phyloP scores from a whole-genome alignment of 768 basidiomycete species.

The Boletellus sp. region DNA sequence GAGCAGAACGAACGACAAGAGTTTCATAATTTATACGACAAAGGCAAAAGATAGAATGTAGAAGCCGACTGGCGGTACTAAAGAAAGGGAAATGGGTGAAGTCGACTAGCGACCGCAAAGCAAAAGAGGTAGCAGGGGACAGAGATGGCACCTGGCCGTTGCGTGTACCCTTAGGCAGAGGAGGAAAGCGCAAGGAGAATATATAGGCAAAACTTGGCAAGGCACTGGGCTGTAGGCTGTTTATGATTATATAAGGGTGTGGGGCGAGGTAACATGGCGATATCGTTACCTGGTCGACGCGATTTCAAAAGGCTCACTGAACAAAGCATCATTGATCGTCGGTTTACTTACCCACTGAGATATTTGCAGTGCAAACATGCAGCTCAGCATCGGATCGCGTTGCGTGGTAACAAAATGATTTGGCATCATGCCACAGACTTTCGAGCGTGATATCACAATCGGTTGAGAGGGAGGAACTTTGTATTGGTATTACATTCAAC shows the following conservation, averaged over 20 bases:
- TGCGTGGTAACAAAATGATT: constrained; percentile 16
- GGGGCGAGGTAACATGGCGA: constrained; percentile 1
- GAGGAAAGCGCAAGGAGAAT: constrained; percentile 2
- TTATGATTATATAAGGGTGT: constrained; percentile 14
- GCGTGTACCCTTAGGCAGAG: not conserved
- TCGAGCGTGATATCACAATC: constrained; percentile 2
- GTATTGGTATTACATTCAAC: not conserved
- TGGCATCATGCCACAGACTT: not conserved
- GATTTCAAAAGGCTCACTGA: not conserved
- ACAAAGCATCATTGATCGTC: constrained; percentile 6
- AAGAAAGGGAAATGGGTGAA: not conserved
- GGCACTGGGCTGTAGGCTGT: not conserved
- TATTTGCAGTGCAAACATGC: constrained; percentile 1
- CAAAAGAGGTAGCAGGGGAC: constrained; percentile 4
- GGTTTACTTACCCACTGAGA: not conserved
- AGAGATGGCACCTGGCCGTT: constrained; percentile 22
- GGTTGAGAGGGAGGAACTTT: constrained; percentile 7
- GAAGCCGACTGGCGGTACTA: constrained; percentile 14
- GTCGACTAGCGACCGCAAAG: constrained; percentile 19
- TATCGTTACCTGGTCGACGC: constrained; percentile 23
- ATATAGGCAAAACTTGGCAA: not conserved
- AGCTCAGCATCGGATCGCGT: not conserved
- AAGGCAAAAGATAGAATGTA: not conserved
- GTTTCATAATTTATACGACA: constrained; percentile 43
- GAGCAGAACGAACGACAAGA: constrained; percentile 44